phyloP scores from a whole-genome alignment of 192 early-diverging fungal species.

The Backusella sp. region DNA sequence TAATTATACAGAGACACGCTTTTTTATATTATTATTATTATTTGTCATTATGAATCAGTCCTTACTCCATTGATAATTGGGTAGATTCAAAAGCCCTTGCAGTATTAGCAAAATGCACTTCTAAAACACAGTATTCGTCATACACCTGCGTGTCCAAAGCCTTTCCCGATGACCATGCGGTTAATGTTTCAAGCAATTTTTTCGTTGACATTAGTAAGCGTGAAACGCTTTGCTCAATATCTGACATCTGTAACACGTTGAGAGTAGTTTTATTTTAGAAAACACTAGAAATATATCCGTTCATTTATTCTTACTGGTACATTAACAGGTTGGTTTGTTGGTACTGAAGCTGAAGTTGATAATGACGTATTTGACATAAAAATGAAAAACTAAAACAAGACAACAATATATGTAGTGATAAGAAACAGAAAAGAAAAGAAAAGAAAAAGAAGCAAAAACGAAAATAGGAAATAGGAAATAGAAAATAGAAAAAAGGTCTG shows the following conservation, averaged over 20 bases:
- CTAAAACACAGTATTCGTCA: neutral
- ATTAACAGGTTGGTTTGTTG: neutral
- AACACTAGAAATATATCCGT: neutral
- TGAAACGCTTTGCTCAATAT: slow-evolving; percentile 2
- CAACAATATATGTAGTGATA: neutral
- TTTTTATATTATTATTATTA: neutral
- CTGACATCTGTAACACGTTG: slow-evolving; percentile 5
- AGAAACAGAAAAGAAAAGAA: neutral
- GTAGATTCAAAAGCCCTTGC: slow-evolving; percentile 4
- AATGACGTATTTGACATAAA: neutral
- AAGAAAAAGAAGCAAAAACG: neutral
- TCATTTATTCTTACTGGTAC: neutral
- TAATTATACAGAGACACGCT: neutral
- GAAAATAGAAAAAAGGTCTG: neutral
- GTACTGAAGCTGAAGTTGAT: neutral
- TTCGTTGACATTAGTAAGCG: neutral
- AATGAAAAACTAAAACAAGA: neutral
- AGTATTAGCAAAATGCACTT: neutral
- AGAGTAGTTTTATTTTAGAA: neutral
- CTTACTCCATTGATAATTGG: slow-evolving; percentile 5
- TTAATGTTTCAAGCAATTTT: neutral
- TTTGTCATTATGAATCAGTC: neutral
- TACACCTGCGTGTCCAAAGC: neutral
- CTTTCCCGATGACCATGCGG: slow-evolving; percentile 3
- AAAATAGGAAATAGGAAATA: neutral